phyloP scores from a whole-genome alignment of 1,284 basidiomycete genomes.

The Rhizoctonia solani region DNA sequence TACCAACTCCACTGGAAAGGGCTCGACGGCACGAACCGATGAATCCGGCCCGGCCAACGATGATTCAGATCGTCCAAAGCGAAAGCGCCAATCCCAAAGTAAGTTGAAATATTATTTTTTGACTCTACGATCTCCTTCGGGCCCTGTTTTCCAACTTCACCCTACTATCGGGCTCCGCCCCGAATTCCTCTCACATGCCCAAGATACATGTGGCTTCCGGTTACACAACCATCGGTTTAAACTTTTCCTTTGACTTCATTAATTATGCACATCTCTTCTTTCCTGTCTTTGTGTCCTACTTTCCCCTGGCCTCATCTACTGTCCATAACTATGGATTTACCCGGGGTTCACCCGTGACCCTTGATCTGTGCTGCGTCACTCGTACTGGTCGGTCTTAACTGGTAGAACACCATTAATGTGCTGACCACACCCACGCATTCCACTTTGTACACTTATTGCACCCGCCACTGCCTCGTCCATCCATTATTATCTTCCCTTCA shows the following conservation, averaged over 20 bases:
- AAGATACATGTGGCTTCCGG: conserved; percentile 1
- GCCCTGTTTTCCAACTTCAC: conserved; percentile 33
- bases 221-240: conserved; percentile 24
- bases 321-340: conserved; percentile 24
- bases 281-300: background rate
- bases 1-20: conserved; percentile 14
- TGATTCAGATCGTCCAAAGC: conserved; percentile 40
- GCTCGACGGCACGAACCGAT: background rate
- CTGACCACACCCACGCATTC: conserved; percentile 4
- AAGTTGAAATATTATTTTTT: conserved; percentile 12
- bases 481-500: conserved; percentile 16
- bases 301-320: background rate
- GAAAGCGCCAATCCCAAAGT: conserved; percentile 42
- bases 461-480: too few species aligned
- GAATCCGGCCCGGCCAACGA: conserved; percentile 21
- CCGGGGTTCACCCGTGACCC: conserved; percentile 29
- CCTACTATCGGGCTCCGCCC: conserved; percentile 34
- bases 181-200: background rate
- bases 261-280: background rate
- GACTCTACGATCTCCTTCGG: background rate
- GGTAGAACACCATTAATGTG: conserved; percentile 10
- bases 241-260: conserved; percentile 24
- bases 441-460: conserved; percentile 4
- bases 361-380: conserved; percentile 26
- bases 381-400: background rate